Evolutionary conservation across 495 filamentous ascomycete genomes (phyloP), one percentile per base, ranked within the genome.

Genomic region (Barbatosphaeria neglecta): DNA sequence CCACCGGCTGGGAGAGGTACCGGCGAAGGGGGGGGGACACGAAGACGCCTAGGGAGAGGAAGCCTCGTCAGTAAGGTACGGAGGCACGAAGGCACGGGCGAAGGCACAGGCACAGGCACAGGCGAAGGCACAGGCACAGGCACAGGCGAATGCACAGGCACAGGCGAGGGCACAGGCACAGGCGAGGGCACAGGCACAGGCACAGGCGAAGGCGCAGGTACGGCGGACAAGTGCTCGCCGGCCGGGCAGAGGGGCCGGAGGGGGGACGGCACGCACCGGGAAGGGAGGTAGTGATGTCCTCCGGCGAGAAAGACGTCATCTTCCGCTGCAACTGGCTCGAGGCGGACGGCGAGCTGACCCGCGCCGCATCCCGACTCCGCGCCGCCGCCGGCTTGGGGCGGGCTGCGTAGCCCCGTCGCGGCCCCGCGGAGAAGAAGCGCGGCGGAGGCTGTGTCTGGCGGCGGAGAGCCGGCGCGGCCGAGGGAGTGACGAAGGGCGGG

Each of bases 1-100:
- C 48, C 7, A 31, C 31, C 22, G 43, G 27, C 24, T 46, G 48
- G 37, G 54, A 53, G 22, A 52, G 52, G 39, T 41, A 41, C 23
- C 43, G 38, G 9, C 43, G 53, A 6, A 52, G 22, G 8, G 57
- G 55, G 2, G 61, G 61, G 3, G 47, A 22, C 33, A 64, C 37
- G 22, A 62, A 54, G 39, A 23, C 22, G 13, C 15, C 39, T 41
- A n/a, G 22, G 39, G 20, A 8, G 17, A 2, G 6, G 3, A 31
- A 13, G 19, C 11, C 4, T 22, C 2, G n/a, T 38, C 4, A 17
- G 37, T 20, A 22, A 31, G 27, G 13, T 31, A 13, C 6, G 27
- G 6, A 31, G 27, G n/a, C n/a, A n/a, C n/a, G n/a, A n/a, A n/a
- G n/a, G n/a, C n/a, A n/a, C n/a, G n/a, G n/a, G n/a, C n/a, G n/a